Percentiles rank a stretch among this genome's conserved stretches.
These are phyloP conservation scores for Phanerochaete carnosa DNA, from an alignment of 768 basidiomycete species.

Conservation along the genomic window DNA sequence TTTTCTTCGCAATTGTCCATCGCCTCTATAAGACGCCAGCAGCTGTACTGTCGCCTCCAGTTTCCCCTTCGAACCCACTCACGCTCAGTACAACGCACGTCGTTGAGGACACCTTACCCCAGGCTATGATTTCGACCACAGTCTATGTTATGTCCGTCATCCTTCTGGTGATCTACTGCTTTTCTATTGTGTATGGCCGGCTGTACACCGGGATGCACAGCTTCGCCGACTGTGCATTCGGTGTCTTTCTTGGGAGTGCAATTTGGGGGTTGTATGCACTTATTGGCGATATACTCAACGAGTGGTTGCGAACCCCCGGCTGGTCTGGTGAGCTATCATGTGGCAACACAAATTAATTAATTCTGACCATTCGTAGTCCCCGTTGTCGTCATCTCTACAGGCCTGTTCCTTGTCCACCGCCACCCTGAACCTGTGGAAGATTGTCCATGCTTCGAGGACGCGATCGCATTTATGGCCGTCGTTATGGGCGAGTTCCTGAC, in stretches of 20 bases:
- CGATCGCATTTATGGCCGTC: conserved; percentile 89
- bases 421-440: conserved; percentile 95
- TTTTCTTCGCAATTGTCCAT: conserved; percentile 61
- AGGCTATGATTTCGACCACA: conserved; percentile 38
- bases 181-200: conserved; percentile 75
- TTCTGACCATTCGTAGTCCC: conserved; percentile 41
- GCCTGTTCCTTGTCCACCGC: conserved; percentile 74
- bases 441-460: conserved; percentile 97
- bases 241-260: conserved; percentile 58
- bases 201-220: conserved; percentile 90
- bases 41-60: conserved; percentile 12
- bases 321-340: conserved; percentile 33
- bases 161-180: conserved; percentile 53
- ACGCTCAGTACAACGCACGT: conserved; percentile 4
- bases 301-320: conserved; percentile 35
- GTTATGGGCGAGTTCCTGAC: conserved; percentile 70
- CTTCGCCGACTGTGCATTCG: conserved; percentile 68
- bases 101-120: conserved; percentile 13
- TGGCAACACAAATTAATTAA: conserved; percentile 15
- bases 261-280: conserved; percentile 53
- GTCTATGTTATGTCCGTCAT: conserved; percentile 38
- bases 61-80: conserved; percentile 16
- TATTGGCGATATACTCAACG: conserved; percentile 36
- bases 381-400: conserved; percentile 54
- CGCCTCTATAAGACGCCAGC: conserved; percentile 36